Conservation (phyloP, 1,284 basidiomycete species). For the Ceratobasidium sp. region DNA sequence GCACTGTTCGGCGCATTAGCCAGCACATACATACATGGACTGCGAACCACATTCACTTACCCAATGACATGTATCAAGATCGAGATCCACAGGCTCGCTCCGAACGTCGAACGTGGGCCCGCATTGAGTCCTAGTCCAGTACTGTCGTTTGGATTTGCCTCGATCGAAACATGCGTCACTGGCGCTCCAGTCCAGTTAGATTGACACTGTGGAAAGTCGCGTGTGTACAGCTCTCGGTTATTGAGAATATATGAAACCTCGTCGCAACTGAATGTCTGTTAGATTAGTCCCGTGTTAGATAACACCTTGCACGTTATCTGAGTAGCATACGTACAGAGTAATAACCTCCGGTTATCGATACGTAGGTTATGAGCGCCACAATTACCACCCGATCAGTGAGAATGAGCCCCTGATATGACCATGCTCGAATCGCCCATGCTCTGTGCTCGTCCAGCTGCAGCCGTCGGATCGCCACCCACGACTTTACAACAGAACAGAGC, state of each 20-base stretch:
- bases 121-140: background rate
- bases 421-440: background rate
- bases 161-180: background rate
- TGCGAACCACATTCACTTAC: too few relatives aligned
- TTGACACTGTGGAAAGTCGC: slow-evolving; percentile 13
- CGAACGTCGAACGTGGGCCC: background rate
- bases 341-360: background rate
- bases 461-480: slow-evolving; percentile 13
- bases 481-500: background rate
- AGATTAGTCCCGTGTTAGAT: background rate
- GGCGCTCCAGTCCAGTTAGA: background rate
- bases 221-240: background rate
- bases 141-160: background rate
- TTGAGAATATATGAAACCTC: background rate
- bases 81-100: background rate
- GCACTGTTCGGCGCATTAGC: background rate
- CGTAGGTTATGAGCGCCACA: background rate
- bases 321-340: background rate
- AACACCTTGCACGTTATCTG: background rate
- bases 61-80: too few relatives aligned
- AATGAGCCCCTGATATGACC: slow-evolving; percentile 4
- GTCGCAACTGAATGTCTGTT: background rate
- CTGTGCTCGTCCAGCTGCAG: slow-evolving; percentile 21
- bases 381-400: background rate
- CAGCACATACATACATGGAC: too few relatives aligned